Evolutionary conservation across 75 land plant genomes (phyloP), one percentile per base, ranked within the genome.

Genomic region (Larix kaempferi): DNA sequence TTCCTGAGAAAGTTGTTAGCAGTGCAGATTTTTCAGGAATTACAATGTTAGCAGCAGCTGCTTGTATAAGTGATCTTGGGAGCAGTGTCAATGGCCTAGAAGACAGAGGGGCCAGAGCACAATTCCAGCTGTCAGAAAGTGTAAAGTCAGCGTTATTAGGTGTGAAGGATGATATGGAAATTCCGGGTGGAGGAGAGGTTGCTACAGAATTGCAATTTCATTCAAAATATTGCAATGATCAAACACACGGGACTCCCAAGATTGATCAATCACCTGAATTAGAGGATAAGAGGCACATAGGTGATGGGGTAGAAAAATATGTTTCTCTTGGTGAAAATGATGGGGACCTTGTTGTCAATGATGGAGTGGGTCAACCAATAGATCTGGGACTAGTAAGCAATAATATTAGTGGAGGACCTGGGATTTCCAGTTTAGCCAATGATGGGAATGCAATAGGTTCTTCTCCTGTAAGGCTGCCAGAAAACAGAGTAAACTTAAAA

Each of bases 1-100:
- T 59, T 41, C 27, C 74, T 25, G 63, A 44, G 39, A 19, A 57
- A 22, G 3, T 27, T 63, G 19, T 22, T 76, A 67, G 44, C 22
- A 49, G 52, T 79, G 82, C 63, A 6, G 84, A 85, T 55, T 80
- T 85, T 63, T 80, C 87, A 23, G 88, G 85, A 41, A 87, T 83
- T 60, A 81, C 80, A 52, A 84, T 83, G 66, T 77, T 83, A 44
- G 88, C 88, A 33, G 80, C 82, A 69, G 83, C 88, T 78, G 89
- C 89, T 37, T 86, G 85, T 62, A 65, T 39, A 59, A 69, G 79
- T 54, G 65, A 75, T 60, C 58, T 80, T 19, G 82, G 29, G 57
- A 60, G 39, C 71, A 69, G 61, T 74, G 77, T 7, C 23, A 52
- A 17, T 27, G 14, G 23, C 23, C 22, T 39, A 29, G 66, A 56